phyloP scores from a whole-genome alignment of 805 yeast species.

The Pichia deserticola region DNA sequence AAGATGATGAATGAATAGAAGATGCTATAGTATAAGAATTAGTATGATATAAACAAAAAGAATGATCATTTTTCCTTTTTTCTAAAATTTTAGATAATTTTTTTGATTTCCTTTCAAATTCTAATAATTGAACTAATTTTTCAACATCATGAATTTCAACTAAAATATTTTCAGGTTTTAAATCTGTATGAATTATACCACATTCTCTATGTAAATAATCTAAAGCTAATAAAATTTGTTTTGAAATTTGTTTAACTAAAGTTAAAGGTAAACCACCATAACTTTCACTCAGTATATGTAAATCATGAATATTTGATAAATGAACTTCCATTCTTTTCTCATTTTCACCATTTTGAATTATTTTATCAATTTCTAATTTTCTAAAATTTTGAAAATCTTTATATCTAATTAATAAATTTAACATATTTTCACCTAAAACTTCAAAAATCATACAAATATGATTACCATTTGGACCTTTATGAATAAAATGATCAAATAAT shows the following conservation, averaged over 20 bases:
- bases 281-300: conserved; percentile 31
- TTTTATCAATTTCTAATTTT: conserved; percentile 18
- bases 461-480: conserved; percentile 54
- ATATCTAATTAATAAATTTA: conserved; percentile 43
- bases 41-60: conserved; percentile 5
- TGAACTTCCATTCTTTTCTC: conserved; percentile 12
- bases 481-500: conserved; percentile 48
- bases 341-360: conserved; percentile 1
- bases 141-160: conserved; percentile 50
- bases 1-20: neutral
- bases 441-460: conserved; percentile 65
- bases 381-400: conserved; percentile 31
- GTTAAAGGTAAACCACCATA: conserved; percentile 49
- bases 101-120: conserved; percentile 27
- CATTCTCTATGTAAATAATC: conserved; percentile 55
- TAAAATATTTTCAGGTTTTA: conserved; percentile 66
- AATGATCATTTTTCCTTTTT: conserved; percentile 16
- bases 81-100: conserved; percentile 16
- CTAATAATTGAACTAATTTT: conserved; percentile 38
- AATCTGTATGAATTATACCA: conserved; percentile 66
- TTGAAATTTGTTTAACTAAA: conserved; percentile 48
- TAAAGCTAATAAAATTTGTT: conserved; percentile 46
- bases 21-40: neutral
- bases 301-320: conserved; percentile 23
- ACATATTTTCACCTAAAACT: conserved; percentile 53